These are phyloP conservation scores for Diplocarpon rosae DNA, from an alignment of 2,329 filamentous ascomycete genomes.

Conservation along the genomic window DNA sequence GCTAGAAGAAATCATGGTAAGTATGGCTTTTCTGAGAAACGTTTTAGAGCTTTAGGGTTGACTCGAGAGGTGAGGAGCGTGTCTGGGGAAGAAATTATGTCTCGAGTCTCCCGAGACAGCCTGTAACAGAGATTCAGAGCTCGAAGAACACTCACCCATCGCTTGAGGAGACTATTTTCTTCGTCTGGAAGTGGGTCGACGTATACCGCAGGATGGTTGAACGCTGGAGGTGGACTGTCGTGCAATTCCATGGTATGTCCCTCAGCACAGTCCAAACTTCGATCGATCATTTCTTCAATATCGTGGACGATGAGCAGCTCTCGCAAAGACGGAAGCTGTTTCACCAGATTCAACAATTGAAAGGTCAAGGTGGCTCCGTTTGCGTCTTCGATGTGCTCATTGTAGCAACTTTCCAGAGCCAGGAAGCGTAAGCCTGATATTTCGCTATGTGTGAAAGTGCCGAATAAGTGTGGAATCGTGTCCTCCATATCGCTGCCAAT, in stretches of 20 bases:
- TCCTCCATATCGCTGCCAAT: slow-evolving; percentile 7
- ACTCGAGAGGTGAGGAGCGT: too few species aligned
- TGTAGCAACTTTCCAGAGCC: slow-evolving; percentile 7
- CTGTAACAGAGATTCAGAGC: too few species aligned
- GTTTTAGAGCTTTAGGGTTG: too few species aligned
- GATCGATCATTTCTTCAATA: slow-evolving; percentile 2
- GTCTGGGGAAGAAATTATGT: too few species aligned
- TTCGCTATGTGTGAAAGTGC: slow-evolving; percentile 9
- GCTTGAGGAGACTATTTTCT: not conserved
- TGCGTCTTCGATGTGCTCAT: not conserved
- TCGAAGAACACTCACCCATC: not conserved
- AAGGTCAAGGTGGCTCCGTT: not conserved
- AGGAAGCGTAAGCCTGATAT: slow-evolving; percentile 7
- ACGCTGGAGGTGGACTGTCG: slow-evolving; percentile 5
- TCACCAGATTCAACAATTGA: slow-evolving; percentile 1
- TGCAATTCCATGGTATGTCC: slow-evolving; percentile 4
- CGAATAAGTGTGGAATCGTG: slow-evolving; percentile 12
- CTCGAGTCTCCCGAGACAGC: too few species aligned
- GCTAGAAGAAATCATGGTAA: not conserved
- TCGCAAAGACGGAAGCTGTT: slow-evolving; percentile 3
- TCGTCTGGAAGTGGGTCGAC: slow-evolving; percentile 1
- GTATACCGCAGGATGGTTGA: not conserved
- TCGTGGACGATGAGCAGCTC: slow-evolving; percentile 9
- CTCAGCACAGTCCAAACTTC: slow-evolving; percentile 3
- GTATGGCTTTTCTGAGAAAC: too few species aligned